Percentiles rank a stretch among this genome's conserved stretches.
Conservation (phyloP, 2,329 filamentous ascomycete genomes). For the Emmonsia crescens region DNA sequence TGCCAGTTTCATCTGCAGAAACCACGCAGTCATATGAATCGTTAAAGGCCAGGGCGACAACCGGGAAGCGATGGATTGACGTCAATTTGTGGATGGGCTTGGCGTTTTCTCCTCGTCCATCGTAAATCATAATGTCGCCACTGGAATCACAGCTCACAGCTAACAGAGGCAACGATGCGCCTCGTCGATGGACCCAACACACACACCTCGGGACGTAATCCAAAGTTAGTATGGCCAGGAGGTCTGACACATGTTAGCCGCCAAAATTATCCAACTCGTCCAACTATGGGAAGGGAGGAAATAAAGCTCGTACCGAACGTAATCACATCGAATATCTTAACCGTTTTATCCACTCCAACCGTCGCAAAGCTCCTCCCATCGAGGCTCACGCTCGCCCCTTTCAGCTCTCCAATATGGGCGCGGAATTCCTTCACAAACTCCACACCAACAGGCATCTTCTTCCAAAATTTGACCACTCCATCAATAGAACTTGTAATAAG, state of each 20-base stretch:
- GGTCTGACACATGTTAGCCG: slow-evolving; percentile 40
- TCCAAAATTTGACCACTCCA: slow-evolving; percentile 99
- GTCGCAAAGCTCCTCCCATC: slow-evolving; percentile 93
- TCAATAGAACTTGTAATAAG: slow-evolving; percentile 88
- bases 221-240: slow-evolving; percentile 70
- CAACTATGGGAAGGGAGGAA: neutral
- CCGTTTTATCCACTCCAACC: slow-evolving; percentile 48
- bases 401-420: slow-evolving; percentile 78
- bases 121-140: slow-evolving; percentile 69
- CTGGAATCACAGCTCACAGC: slow-evolving; percentile 69
- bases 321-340: slow-evolving; percentile 53
- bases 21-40: slow-evolving; percentile 79
- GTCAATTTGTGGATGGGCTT: slow-evolving; percentile 66
- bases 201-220: slow-evolving; percentile 65
- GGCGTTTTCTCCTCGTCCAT: slow-evolving; percentile 73
- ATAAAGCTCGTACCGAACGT: slow-evolving; percentile 53
- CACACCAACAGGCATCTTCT: slow-evolving; percentile 79
- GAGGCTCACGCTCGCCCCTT: slow-evolving; percentile 69
- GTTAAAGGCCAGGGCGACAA: slow-evolving; percentile 83
- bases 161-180: slow-evolving; percentile 75
- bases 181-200: slow-evolving; percentile 84
- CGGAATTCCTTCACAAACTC: slow-evolving; percentile 98
- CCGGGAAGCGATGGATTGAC: slow-evolving; percentile 67
- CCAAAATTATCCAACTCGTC: slow-evolving; percentile 10
- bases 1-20: slow-evolving; percentile 78